These are phyloP conservation scores for Metschnikowia colocasiae DNA, from an alignment of 805 yeast species.

Conservation along the genomic window DNA sequence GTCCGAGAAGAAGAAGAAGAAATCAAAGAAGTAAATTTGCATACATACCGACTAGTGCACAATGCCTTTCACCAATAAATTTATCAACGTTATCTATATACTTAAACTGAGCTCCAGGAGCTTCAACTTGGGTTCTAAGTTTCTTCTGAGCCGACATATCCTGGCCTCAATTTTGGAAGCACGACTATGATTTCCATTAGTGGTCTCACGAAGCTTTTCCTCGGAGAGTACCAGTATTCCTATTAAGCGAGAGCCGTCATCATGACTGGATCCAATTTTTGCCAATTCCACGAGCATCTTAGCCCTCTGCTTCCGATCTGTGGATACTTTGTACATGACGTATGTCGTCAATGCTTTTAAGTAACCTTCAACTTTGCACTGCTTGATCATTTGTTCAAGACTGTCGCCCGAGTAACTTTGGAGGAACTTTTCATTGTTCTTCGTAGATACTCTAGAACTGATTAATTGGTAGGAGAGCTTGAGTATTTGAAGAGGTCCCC, in stretches of 20 bases:
- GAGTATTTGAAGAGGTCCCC: neutral
- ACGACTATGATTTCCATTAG: constrained; percentile 4
- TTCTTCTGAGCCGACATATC: constrained; percentile 1
- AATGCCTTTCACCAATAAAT: constrained; percentile 7
- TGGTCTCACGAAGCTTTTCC: neutral
- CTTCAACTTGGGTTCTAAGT: neutral
- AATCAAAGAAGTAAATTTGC: constrained; percentile 30
- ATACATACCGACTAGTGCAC: constrained; percentile 5
- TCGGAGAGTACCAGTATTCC: constrained; percentile 7
- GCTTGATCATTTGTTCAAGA: neutral
- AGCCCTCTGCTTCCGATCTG: constrained; percentile 4
- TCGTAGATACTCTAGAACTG: neutral
- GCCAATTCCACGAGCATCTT: constrained; percentile 2
- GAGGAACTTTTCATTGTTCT: neutral
- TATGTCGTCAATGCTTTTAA: constrained; percentile 7
- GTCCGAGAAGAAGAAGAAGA: constrained; percentile 50
- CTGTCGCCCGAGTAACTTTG: neutral
- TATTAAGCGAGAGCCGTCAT: constrained; percentile 3
- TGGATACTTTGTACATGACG: constrained; percentile 7
- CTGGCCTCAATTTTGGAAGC: constrained; percentile 5
- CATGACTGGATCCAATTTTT: constrained; percentile 1
- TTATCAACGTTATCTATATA: neutral
- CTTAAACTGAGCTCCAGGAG: neutral
- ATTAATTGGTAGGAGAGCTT: neutral
- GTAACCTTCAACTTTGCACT: neutral